Conservation (phyloP, 805 yeast species). For the Candida mattraensis region DNA sequence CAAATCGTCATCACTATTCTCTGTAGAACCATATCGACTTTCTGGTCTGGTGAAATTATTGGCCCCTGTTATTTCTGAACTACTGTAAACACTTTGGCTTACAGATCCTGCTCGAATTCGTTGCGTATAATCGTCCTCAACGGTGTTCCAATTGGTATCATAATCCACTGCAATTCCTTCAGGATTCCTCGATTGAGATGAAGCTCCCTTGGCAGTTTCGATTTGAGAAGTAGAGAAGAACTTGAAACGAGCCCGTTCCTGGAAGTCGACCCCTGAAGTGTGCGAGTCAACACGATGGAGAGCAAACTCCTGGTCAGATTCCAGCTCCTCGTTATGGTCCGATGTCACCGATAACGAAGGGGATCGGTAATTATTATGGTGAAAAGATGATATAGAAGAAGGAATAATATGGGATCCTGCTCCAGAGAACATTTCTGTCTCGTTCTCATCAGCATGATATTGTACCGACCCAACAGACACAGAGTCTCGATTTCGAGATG, state of each 20-base stretch:
- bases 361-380: conserved; percentile 38
- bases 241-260: conserved; percentile 53
- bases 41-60: conserved; percentile 1
- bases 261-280: conserved; percentile 37
- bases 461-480: conserved; percentile 13
- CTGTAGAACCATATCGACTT: conserved; percentile 17
- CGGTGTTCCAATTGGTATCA: conserved; percentile 72
- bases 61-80: conserved; percentile 1
- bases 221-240: conserved; percentile 85
- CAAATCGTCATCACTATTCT: conserved; percentile 21
- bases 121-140: conserved; percentile 41
- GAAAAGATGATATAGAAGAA: conserved; percentile 74
- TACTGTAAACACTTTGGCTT: conserved; percentile 3
- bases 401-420: conserved; percentile 77
- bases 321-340: conserved; percentile 8
- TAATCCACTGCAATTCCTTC: conserved; percentile 56
- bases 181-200: conserved; percentile 49
- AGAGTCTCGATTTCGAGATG: conserved; percentile 34
- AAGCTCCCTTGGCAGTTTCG: conserved; percentile 83
- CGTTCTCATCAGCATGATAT: conserved; percentile 52
- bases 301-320: conserved; percentile 29
- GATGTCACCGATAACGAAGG: conserved; percentile 21
- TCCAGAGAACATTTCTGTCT: conserved; percentile 72
- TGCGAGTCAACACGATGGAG: conserved; percentile 37
- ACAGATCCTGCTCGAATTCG: conserved; percentile 1